Evolutionary conservation across 345 rosid species (phyloP).

Genomic region (Sonneratia caseolaris): DNA sequence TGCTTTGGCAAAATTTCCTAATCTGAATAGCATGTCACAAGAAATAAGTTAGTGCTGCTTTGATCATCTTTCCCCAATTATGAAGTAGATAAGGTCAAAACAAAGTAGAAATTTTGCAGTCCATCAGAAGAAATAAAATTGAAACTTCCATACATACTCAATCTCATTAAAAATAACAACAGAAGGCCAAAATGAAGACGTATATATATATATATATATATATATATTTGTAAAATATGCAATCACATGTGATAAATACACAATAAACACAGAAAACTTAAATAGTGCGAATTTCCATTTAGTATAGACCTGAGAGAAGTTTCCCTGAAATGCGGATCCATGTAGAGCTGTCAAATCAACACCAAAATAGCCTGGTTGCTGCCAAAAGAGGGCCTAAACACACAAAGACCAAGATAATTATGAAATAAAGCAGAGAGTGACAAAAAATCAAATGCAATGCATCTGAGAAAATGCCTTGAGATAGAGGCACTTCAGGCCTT

Average conservation of each 20-base stretch:
- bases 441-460: neutral
- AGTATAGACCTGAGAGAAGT: slow-evolving; percentile 76
- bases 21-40: no score
- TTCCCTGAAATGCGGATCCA: slow-evolving; percentile 84
- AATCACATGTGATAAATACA: neutral
- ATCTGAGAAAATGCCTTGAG: no score
- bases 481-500: no score
- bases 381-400: slow-evolving; percentile 93
- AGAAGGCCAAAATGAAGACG: no score
- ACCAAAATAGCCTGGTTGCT: slow-evolving; percentile 83
- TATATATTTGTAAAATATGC: neutral
- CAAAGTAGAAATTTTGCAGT: no score
- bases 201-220: neutral
- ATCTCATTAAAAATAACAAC: no score
- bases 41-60: no score
- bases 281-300: neutral
- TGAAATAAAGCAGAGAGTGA: neutral
- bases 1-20: neutral
- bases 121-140: no score
- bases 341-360: slow-evolving; percentile 76
- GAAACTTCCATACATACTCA: no score
- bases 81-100: no score
- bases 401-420: neutral
- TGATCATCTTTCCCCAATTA: no score
- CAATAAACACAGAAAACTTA: neutral